Evolutionary conservation across 2,329 filamentous ascomycete genomes (phyloP), one percentile per base, ranked within the genome.

Genomic region (Diaporthe citri): DNA sequence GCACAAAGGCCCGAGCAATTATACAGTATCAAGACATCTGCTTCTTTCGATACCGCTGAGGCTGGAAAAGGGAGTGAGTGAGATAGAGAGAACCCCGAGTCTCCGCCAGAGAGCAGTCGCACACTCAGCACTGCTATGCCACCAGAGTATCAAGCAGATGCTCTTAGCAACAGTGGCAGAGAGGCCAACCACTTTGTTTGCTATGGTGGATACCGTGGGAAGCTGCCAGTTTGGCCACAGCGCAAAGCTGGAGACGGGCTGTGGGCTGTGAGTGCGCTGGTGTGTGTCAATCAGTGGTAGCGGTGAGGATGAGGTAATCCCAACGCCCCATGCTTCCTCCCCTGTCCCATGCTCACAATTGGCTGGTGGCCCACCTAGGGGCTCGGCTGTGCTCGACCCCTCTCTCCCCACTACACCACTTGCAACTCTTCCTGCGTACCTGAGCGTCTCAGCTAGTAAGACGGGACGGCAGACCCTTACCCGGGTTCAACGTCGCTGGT

Each of bases 331-430:
- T 51, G 34, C 9, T 62, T 43, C 17, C 31, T 41, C 56, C 56
- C 39, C 4, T 52, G 56, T 31, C 25, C 25, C 17, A 13, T 22
- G 13, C 17, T 43, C 34, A 62, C 22, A 41, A 72, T 62, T 52
- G 28, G 57, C 28, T 25, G 22, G 20, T 41, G 70, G 59, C 70
- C 70, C 70, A 72, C 70, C 20, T 34, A 64, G 34, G 52, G n/a
- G 34, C 46, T 62, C n/a, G 70, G 70, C 43, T 72, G 57, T 72
- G 57, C 59, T 64, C 31, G 36, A 55, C 70, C 57, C 70, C 70
- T 62, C 69, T 51, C 64, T 62, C 59, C 43, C 59, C 59, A 62
- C 59, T 39, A 43, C 41, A 46, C 52, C 41, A 57, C 55, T 31
- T 8, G 28, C 48, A 60, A 25, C 20, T 55, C 31, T 46, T n/a